phyloP scores from a whole-genome alignment of 371 early-diverging fungal species.

The Rhizopus stolonifer region DNA sequence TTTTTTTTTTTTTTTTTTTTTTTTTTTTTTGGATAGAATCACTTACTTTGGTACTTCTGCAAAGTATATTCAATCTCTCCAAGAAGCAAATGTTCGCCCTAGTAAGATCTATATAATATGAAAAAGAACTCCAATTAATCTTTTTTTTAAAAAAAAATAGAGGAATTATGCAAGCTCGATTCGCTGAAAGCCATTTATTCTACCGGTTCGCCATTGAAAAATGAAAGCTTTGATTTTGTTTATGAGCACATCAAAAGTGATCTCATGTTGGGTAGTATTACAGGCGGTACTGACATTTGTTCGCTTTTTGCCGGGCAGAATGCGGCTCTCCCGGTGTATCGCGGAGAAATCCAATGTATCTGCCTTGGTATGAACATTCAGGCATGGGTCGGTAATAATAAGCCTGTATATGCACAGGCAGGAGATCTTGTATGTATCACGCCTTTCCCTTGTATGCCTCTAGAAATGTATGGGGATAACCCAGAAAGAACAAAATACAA shows the following conservation, averaged over 20 bases:
- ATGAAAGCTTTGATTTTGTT: slow-evolving; percentile 90
- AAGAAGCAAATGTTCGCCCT: slow-evolving; percentile 74
- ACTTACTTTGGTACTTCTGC: slow-evolving; percentile 94
- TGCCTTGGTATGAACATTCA: slow-evolving; percentile 94
- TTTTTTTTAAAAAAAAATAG: slow-evolving; percentile 13
- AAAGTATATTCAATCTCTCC: slow-evolving; percentile 90
- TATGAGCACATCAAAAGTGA: slow-evolving; percentile 82
- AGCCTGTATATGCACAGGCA: slow-evolving; percentile 69
- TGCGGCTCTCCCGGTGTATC: slow-evolving; percentile 83
- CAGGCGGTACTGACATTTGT: slow-evolving; percentile 97
- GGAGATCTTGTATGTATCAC: slow-evolving; percentile 92
- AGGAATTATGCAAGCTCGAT: slow-evolving; percentile 51
- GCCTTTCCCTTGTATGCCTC: slow-evolving; percentile 98
- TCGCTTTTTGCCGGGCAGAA: slow-evolving; percentile 93
- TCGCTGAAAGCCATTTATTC: slow-evolving; percentile 83
- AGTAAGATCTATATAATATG: slow-evolving; percentile 29
- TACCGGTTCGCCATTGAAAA: slow-evolving; percentile 93
- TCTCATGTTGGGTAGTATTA: slow-evolving; percentile 87
- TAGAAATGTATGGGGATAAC: slow-evolving; percentile 87
- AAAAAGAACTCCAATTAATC: background rate
- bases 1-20: background rate
- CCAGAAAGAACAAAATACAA: slow-evolving; percentile 70
- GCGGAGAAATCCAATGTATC: slow-evolving; percentile 93
- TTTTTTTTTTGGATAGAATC: slow-evolving; percentile 39
- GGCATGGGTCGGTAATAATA: slow-evolving; percentile 77